These are phyloP conservation scores for Kodamaea hsintzibuensis DNA, from an alignment of 805 yeast species.

Conservation along the genomic window DNA sequence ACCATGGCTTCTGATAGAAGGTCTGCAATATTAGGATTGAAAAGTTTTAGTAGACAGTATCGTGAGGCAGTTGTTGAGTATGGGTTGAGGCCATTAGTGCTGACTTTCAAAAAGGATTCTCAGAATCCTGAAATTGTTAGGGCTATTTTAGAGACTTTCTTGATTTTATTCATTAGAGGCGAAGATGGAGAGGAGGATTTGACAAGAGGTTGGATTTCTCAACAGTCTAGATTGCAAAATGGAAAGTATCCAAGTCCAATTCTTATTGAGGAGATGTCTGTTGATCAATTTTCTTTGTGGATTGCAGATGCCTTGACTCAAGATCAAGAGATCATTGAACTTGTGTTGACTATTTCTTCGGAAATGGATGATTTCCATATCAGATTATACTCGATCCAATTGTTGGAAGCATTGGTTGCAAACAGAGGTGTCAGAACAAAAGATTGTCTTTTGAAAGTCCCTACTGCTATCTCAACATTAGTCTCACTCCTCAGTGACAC, in stretches of 20 bases:
- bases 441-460: slow-evolving; percentile 68
- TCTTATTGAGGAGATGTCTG: slow-evolving; percentile 51
- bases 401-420: slow-evolving; percentile 78
- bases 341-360: slow-evolving; percentile 45
- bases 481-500: slow-evolving; percentile 51
- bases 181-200: slow-evolving; percentile 56
- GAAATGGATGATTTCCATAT: slow-evolving; percentile 68
- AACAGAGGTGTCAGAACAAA: slow-evolving; percentile 75
- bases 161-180: slow-evolving; percentile 77
- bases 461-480: slow-evolving; percentile 76
- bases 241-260: slow-evolving; percentile 81
- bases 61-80: slow-evolving; percentile 88
- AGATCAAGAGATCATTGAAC: slow-evolving; percentile 27
- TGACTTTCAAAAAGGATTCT: slow-evolving; percentile 61
- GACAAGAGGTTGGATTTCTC: slow-evolving; percentile 71
- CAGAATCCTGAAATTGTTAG: slow-evolving; percentile 72
- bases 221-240: slow-evolving; percentile 69
- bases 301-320: slow-evolving; percentile 91
- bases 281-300: slow-evolving; percentile 91
- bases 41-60: slow-evolving; percentile 84
- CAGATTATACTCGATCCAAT: slow-evolving; percentile 76
- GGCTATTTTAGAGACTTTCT: slow-evolving; percentile 81
- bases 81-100: slow-evolving; percentile 73
- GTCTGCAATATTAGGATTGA: slow-evolving; percentile 87
- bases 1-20: slow-evolving; percentile 80